phyloP scores from a whole-genome alignment of 2,329 filamentous ascomycete genomes.

The Pyricularia sp. region DNA sequence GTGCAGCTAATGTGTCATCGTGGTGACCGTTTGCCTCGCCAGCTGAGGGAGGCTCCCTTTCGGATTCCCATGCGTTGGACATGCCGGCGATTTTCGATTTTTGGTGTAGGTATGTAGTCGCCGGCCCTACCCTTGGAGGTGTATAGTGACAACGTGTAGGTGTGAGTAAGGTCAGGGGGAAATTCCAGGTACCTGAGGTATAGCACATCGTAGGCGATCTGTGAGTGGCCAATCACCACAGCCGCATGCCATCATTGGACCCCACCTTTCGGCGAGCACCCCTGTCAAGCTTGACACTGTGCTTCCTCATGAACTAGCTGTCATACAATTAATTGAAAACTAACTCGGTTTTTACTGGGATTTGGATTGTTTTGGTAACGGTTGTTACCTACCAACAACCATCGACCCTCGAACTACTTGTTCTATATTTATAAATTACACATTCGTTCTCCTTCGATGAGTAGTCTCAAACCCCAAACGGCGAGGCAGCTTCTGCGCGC shows the following conservation, averaged over 20 bases:
- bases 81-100: conserved; percentile 1
- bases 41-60: not conserved
- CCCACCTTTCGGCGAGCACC: not conserved
- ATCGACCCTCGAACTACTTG: not conserved
- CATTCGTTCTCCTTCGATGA: not conserved
- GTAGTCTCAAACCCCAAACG: too few relatives aligned
- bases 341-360: not conserved
- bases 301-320: too few relatives aligned
- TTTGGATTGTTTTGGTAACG: not conserved
- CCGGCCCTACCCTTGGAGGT: not conserved
- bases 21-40: not conserved
- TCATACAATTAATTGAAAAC: not conserved
- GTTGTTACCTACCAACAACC: not conserved
- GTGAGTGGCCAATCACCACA: not conserved
- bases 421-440: not conserved
- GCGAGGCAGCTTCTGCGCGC: not conserved
- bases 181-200: not conserved
- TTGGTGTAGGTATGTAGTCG: not conserved
- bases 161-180: not conserved
- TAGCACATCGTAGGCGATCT: not conserved
- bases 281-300: not conserved
- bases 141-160: not conserved
- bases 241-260: not conserved
- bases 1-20: not conserved
- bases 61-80: conserved; percentile 3